Evolutionary conservation across 257 asterid genomes (phyloP), one percentile per base, ranked within the genome.

Genomic region (Pogostemon cablin): DNA sequence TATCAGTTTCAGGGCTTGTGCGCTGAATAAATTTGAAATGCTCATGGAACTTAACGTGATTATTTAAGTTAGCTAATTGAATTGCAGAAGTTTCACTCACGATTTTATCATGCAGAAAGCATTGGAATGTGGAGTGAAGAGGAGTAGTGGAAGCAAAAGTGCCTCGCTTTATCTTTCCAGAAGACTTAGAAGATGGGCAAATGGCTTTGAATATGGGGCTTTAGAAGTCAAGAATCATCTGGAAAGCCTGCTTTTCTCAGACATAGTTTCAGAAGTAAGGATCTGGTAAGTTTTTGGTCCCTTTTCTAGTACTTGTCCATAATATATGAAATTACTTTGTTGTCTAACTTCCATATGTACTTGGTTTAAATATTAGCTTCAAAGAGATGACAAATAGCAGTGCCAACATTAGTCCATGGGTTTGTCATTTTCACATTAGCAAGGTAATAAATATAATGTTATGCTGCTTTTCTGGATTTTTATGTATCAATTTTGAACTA

Each of bases 201-300:
- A 84, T 70, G 98, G 96, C 66, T 77, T 72, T 69, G 97, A 95
- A 81, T 86, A 84, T 77, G 98, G 96, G 77, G 96, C 95, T 71
- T 81, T 91, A 58, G 97, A 89, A 69, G 93, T 88, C 71, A 89
- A 89, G 83, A 72, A 77, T 84, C 89, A 89, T 73, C 70, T 95
- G 83, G 97, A 95, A 79, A 73, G 91, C 53, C 69, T 89, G 63
- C 73, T 47, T 59, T 79, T 95, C 81, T 79, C 87, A 7, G 91
- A 86, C 53, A 58, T 95, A 37, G 95, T 91, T 83, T 88, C 98
- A 11, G 74, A 74, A 67, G 80, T 81, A 52, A 82, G 62, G 78
- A 91, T 91, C 81, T 81, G 92, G 99, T 91, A 74, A 73, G 73
- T 25, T 68, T 67, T 58, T 59, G 3, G 20, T 43, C 58, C 49